Conservation (phyloP, 148 eudicot species). For the Amaranthus hypochondriacus region DNA sequence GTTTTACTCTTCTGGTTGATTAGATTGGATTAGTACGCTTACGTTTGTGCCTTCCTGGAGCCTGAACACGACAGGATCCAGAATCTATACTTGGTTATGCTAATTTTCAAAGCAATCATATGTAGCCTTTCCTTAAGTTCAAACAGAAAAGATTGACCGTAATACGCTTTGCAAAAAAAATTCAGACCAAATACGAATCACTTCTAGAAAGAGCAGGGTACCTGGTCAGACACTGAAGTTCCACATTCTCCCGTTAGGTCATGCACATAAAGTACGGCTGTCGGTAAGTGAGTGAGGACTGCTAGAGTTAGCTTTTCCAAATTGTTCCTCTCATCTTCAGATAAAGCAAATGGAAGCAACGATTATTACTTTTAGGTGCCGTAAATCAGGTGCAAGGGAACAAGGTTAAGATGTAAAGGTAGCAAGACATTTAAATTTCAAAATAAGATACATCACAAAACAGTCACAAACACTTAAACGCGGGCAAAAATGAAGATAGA, state of each 20-base stretch:
- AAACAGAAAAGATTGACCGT: no score
- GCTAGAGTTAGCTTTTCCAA: slow-evolving; percentile 95
- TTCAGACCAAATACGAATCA: neutral
- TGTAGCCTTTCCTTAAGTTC: neutral
- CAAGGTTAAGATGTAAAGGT: neutral
- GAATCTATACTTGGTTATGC: neutral
- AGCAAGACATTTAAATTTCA: neutral
- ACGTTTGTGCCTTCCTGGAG: neutral
- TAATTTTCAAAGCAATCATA: neutral
- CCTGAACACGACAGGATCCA: neutral
- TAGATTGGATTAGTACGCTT: neutral
- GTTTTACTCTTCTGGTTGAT: neutral
- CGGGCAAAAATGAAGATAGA: no score
- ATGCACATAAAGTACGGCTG: slow-evolving; percentile 94
- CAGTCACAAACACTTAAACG: neutral
- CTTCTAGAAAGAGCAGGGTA: slow-evolving; percentile 15
- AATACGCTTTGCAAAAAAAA: neutral
- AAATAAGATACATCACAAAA: neutral
- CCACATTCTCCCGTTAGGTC: slow-evolving; percentile 99
- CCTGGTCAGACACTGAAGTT: slow-evolving; percentile 89
- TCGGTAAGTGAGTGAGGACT: slow-evolving; percentile 92
- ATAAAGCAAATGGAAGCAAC: slow-evolving; percentile 18
- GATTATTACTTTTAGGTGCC: neutral
- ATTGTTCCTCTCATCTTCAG: slow-evolving; percentile 89
- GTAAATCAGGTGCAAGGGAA: neutral